Conservation (phyloP, 352 stramenopile species). For the Peronospora tabacina region DNA sequence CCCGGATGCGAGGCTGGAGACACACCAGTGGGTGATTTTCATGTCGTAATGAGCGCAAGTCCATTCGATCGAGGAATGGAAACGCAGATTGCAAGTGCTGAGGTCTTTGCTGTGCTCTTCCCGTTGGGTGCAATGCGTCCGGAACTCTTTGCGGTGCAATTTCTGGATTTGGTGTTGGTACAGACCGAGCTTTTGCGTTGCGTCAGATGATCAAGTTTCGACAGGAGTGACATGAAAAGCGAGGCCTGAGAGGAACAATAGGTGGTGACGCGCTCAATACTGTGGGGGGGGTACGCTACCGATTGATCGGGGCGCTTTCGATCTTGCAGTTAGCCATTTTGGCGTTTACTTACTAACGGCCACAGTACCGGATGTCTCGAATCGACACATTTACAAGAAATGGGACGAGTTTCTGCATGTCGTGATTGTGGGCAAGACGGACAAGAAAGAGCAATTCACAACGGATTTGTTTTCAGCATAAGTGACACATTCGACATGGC, state of each 20-base stretch:
- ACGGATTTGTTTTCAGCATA: conserved; percentile 49
- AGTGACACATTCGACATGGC: conserved; percentile 55
- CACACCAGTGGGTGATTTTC: no score
- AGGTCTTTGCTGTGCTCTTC: conserved; percentile 32
- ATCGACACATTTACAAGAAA: conserved; percentile 51
- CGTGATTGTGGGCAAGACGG: conserved; percentile 38
- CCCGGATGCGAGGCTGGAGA: no score
- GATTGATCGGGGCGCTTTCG: conserved; percentile 8
- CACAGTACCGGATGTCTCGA: conserved; percentile 54
- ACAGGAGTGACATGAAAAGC: conserved; percentile 43
- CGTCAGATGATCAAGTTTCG: conserved; percentile 45
- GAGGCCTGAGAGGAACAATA: conserved; percentile 28
- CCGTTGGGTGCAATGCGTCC: conserved; percentile 29
- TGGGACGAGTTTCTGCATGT: conserved; percentile 72
- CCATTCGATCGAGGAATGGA: conserved; percentile 15
- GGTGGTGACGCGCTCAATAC: conserved; percentile 10
- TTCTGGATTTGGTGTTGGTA: conserved; percentile 57
- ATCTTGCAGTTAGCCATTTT: conserved; percentile 46
- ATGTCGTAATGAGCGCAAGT: conserved; percentile 31
- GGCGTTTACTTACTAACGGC: conserved; percentile 50
- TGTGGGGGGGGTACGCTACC: conserved; percentile 13
- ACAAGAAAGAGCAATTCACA: conserved; percentile 59
- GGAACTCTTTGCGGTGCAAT: conserved; percentile 34
- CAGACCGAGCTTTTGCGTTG: conserved; percentile 57
- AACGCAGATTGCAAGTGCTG: conserved; percentile 11